Conservation (phyloP, 495 filamentous ascomycete species). For the Podospora appendiculata region DNA sequence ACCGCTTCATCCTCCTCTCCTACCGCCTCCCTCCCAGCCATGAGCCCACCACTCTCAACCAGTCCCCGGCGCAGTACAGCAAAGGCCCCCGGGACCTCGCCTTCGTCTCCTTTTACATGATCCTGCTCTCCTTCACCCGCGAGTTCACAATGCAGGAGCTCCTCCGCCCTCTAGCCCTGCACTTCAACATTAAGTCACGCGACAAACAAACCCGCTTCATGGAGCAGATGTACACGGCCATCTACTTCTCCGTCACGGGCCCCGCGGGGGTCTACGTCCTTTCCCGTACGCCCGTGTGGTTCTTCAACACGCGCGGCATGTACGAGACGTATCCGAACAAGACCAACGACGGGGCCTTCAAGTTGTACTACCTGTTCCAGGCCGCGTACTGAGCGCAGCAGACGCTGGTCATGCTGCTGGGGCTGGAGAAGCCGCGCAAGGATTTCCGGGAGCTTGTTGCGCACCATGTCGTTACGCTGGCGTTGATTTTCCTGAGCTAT, state of each 20-base stretch:
- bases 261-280: slow-evolving; percentile 90
- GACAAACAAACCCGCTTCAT: slow-evolving; percentile 89
- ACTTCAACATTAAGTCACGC: slow-evolving; percentile 59
- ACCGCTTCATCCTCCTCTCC: slow-evolving; percentile 87
- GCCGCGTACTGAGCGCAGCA: slow-evolving; percentile 97
- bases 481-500: slow-evolving; percentile 85
- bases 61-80: slow-evolving; percentile 64
- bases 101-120: slow-evolving; percentile 84
- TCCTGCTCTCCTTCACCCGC: slow-evolving; percentile 86
- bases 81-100: slow-evolving; percentile 80
- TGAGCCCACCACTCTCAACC: slow-evolving; percentile 30
- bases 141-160: slow-evolving; percentile 95
- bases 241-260: slow-evolving; percentile 83
- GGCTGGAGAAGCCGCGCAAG: slow-evolving; percentile 91
- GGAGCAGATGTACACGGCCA: slow-evolving; percentile 93
- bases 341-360: slow-evolving; percentile 76
- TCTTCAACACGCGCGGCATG: slow-evolving; percentile 88
- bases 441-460: slow-evolving; percentile 93
- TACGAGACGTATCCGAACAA: slow-evolving; percentile 90
- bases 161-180: slow-evolving; percentile 68
- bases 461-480: slow-evolving; percentile 87
- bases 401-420: slow-evolving; percentile 78
- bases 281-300: slow-evolving; percentile 85
- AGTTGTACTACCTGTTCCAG: slow-evolving; percentile 94
- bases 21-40: slow-evolving; percentile 56